Evolutionary conservation across 768 basidiomycete genomes (phyloP), one percentile per base, ranked within the genome.

Genomic region (Leccinum arenicola): DNA sequence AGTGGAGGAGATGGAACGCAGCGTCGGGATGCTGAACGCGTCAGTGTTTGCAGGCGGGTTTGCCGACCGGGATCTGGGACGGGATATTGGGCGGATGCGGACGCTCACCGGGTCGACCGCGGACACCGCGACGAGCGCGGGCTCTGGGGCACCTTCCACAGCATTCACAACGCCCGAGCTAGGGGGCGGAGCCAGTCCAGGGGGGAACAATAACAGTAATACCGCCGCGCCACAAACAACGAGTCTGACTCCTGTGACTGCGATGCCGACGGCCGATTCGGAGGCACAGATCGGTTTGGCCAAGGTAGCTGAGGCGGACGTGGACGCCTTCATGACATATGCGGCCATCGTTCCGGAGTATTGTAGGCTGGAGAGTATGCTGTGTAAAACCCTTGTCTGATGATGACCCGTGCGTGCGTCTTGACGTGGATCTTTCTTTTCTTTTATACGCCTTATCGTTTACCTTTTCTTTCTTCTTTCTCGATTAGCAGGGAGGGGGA

Each of bases 311-410:
- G 90, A 92, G 59, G 84, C 91, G 14, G 92, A 94, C 69, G 75
- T 84, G 55, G 92, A 94, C 71, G 86, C 91, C 56, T 92, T 92
- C 73, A 82, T 91, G 84, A 83, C 87, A 0, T 94, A 94, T 69
- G 90, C 91, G 19, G 84, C 89, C 36, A 88, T 93, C 69, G 87
- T 93, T 17, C 88, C 90, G 27, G 92, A 94, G 74, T 93, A 85
- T 71, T 85, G 83, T 75, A 78, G 92, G 45, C 73, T 94, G 63
- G 92, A 94, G 74, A 81, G 84, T 11, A 87, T 93, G 82, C 73
- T 93, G 53, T 81, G 87, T 64, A 92, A 91, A 66, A 75, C 75
- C 8, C 74, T 83, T 57, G 82, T 83, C 11, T 82, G 60, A 70
- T 45, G 12, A 17, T 17, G 23, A 25, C 6, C 48, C 11, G 19